These are phyloP conservation scores for Astrothelium subdiscretum DNA, from an alignment of 495 filamentous ascomycete genomes.

Conservation along the genomic window DNA sequence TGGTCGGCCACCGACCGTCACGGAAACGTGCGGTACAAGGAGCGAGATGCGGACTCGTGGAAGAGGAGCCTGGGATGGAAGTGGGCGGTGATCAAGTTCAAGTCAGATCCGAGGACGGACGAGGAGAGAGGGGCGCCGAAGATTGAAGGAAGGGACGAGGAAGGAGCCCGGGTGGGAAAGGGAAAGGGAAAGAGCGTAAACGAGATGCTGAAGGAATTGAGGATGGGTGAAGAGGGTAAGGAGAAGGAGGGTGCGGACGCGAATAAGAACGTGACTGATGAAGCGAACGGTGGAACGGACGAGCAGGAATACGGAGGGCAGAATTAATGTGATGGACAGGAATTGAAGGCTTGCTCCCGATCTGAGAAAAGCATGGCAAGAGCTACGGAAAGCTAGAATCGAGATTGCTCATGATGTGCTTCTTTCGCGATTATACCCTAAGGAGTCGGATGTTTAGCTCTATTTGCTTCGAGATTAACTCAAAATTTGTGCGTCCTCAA, in stretches of 20 bases:
- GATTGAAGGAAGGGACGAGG: conserved; percentile 6
- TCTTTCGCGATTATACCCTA: too few relatives aligned
- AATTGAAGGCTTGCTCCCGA: too few relatives aligned
- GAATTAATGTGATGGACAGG: too few relatives aligned
- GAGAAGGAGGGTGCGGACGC: background rate
- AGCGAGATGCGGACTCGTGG: conserved; percentile 9
- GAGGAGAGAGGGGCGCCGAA: conserved; percentile 6
- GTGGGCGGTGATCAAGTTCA: conserved; percentile 16
- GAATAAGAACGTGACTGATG: background rate
- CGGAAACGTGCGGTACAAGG: conserved; percentile 1
- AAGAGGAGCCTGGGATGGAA: conserved; percentile 8
- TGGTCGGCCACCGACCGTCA: conserved; percentile 3
- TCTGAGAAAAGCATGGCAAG: too few relatives aligned
- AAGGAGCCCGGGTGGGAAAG: background rate
- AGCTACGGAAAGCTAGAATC: too few relatives aligned
- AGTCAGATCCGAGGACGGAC: background rate
- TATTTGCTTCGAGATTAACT: too few relatives aligned
- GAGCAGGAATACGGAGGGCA: background rate
- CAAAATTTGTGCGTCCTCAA: too few relatives aligned
- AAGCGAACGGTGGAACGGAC: background rate
- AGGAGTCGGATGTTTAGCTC: too few relatives aligned
- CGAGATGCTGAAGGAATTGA: conserved; percentile 2
- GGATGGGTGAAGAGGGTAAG: background rate
- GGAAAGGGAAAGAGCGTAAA: conserved; percentile 9
- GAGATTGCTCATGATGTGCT: too few relatives aligned